Evolutionary conservation across 2,329 filamentous ascomycete species (phyloP), one percentile per base, ranked within the genome.

Genomic region (Sporothrix dimorphospora): DNA sequence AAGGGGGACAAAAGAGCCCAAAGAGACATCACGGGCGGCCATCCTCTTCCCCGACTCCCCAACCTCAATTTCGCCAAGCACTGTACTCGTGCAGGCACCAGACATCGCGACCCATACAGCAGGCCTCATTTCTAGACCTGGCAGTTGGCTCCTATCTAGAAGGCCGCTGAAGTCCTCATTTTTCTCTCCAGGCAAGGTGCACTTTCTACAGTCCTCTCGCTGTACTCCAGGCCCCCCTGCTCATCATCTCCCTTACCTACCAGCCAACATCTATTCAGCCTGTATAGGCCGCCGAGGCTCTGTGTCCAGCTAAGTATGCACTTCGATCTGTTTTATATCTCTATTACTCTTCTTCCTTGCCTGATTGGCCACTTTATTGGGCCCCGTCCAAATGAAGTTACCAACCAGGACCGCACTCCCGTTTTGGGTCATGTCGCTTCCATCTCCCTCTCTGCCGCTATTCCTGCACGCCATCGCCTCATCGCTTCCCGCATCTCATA

Each of bases 381-480:
- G 42, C 42, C 24, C 45, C 63, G 24, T 47, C 7, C 40, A 70
- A 61, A 70, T 49, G 51, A 70, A 70, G 68, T 12, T 69, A 69
- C 68, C 34, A 47, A 7, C 30, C 49, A 24, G 49, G 49, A 42
- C 66, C 49, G 49, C 34, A 55, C 34, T 55, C 34, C 49, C 30
- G 11, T 24, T 40, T 27, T 55, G 47, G 30, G 66, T n/a, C 21
- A 24, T 70, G 34, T 55, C 21, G 67, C 34, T 57, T 69, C 34
- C 34, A 24, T 69, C 49, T 30, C 21, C 47, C n/a, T 19, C 67
- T 55, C 30, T 69, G 67, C 24, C 67, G 65, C 30, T 53, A 16
- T 53, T 68, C 65, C 47, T 34, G 30, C 65, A 38, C 30, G 30
- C 47, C 47, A 21, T 68, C 65, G 27, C 19, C n/a, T 68, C 42